Conservation (phyloP, 305 asterid genomes). For the Rubia tinctorum region DNA sequence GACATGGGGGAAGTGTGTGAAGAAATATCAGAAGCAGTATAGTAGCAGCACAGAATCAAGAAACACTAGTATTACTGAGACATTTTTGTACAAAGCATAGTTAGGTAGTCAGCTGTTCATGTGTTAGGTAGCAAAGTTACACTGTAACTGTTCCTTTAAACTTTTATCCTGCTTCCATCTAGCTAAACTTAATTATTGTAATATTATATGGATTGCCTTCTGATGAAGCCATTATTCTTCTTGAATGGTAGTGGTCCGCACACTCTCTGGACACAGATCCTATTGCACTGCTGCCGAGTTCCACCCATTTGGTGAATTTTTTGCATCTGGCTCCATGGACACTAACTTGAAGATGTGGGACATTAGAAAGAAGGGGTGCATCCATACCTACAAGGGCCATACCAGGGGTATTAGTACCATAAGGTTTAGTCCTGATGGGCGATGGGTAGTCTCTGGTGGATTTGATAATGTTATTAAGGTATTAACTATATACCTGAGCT, state of each 20-base stretch:
- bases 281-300: conserved; percentile 95
- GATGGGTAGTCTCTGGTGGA: conserved; percentile 99
- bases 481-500: conserved; percentile 19
- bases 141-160: background rate
- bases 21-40: background rate
- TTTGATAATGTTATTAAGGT: conserved; percentile 96
- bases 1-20: background rate
- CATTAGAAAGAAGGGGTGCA: conserved; percentile 97
- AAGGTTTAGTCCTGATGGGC: conserved; percentile 97
- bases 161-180: conserved; percentile 3
- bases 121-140: background rate
- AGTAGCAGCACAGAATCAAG: background rate
- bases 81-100: background rate
- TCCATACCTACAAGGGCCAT: conserved; percentile 95
- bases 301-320: conserved; percentile 98
- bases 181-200: background rate
- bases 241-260: conserved; percentile 89
- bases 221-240: conserved; percentile 40
- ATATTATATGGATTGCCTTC: conserved; percentile 23
- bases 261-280: conserved; percentile 96
- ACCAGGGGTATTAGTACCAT: conserved; percentile 91
- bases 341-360: conserved; percentile 97
- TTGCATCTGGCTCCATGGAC: conserved; percentile 99
- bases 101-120: background rate
- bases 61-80: background rate